Conservation (phyloP, 805 yeast species). For the Candida takata region DNA sequence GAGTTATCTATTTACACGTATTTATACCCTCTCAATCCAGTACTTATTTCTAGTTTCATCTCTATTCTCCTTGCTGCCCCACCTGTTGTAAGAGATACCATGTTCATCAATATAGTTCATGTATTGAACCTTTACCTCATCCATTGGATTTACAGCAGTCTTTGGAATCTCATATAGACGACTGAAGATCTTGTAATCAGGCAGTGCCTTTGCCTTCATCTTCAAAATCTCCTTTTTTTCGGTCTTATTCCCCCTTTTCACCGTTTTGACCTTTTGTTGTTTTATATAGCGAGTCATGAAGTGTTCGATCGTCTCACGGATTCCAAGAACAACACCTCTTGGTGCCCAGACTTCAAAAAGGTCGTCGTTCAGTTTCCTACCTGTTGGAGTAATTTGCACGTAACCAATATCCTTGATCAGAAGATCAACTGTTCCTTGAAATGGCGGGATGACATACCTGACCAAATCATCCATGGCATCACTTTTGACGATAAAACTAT, state of each 20-base stretch:
- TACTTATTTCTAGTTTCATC: slow-evolving; percentile 19
- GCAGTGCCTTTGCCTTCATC: slow-evolving; percentile 17
- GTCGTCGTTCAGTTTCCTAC: slow-evolving; percentile 30
- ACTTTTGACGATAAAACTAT: slow-evolving; percentile 23
- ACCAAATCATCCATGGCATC: slow-evolving; percentile 27
- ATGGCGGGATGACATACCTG: slow-evolving; percentile 61
- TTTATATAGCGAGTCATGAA: slow-evolving; percentile 27
- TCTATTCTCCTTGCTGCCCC: slow-evolving; percentile 16
- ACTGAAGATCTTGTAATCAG: slow-evolving; percentile 21
- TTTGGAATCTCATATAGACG: slow-evolving; percentile 20
- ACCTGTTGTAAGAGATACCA: slow-evolving; percentile 15
- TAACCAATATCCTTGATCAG: slow-evolving; percentile 62
- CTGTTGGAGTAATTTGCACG: slow-evolving; percentile 54
- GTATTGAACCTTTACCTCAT: slow-evolving; percentile 24
- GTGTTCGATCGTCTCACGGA: slow-evolving; percentile 45
- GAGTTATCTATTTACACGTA: not conserved
- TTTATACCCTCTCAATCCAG: slow-evolving; percentile 26
- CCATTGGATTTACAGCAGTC: slow-evolving; percentile 22
- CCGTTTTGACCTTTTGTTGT: slow-evolving; percentile 24
- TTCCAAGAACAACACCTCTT: slow-evolving; percentile 42
- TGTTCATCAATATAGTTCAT: slow-evolving; percentile 17
- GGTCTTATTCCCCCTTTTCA: slow-evolving; percentile 5
- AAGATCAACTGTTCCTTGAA: slow-evolving; percentile 57
- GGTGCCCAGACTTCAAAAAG: slow-evolving; percentile 49
- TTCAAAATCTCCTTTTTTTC: slow-evolving; percentile 12